Base-by-base conservation (phyloP, 257 asterid genomes). In the Gentiana macrophylla region DNA sequence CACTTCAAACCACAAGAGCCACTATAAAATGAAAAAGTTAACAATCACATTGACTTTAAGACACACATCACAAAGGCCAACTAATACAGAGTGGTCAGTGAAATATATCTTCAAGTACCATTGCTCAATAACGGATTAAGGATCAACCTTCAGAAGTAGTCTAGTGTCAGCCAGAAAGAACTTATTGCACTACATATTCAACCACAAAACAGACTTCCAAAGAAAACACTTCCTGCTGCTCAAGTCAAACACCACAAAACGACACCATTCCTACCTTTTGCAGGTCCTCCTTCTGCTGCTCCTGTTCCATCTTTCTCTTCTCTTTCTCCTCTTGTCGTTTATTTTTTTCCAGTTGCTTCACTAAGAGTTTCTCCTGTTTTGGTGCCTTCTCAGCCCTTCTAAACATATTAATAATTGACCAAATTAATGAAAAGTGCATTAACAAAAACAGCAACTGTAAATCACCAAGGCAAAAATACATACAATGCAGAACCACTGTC, bases 321-420 rank as follows among this genome's bases (percentile, higher is more conserved):
- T 78, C 94, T 67, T 72, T 92, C 77, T 83, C 97, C 70, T 67
- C 75, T 65, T 92, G 85, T 69, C 83, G 73, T 72, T 80, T 80
- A 77, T 61, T 75, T 68, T 71, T 92, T 84, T 85, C 95, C 70
- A 81, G 75, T 74, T 85, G 91, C 79, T 80, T 88, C 71, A 80
- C 63, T 61, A 79, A 64, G 35, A 69, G 41, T 57, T 72, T 75
- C 67, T 81, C 86, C 57, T 74, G 86, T 70, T 79, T 79, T 44
- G 74, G 68, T 15, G 76, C 88, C 72, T 88, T 88, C 67, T 75
- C 94, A 56, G 83, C 81, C 86, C 99, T 92, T 64, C 74, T 24
- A 80, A 53, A 43, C 73, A 77, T 63, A 32, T 46, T 2, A 72
- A 59, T 41, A 49, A 53, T 37, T 48, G 61, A 62, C 56, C 73